Evolutionary conservation across 805 yeast species (phyloP).

Genomic region (Tetrapisispora arboricola): DNA sequence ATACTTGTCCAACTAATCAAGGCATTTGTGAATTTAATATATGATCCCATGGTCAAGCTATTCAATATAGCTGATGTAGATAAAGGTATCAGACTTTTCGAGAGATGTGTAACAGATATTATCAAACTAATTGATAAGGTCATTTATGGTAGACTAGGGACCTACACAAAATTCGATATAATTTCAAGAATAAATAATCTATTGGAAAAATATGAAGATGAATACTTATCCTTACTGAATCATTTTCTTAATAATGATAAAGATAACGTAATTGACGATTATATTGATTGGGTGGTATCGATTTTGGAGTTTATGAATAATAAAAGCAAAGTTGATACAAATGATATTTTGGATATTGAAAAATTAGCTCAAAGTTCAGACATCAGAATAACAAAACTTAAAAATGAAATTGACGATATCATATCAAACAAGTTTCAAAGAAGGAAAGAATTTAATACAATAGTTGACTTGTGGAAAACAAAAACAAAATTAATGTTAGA

Average conservation of each 20-base stretch:
- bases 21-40: constrained; percentile 60
- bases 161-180: constrained; percentile 52
- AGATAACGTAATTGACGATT: constrained; percentile 55
- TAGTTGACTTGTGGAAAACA: constrained; percentile 9
- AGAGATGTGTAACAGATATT: constrained; percentile 58
- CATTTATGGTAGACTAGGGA: constrained; percentile 30
- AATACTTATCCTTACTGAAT: constrained; percentile 65
- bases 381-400: constrained; percentile 23
- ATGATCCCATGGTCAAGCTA: constrained; percentile 61
- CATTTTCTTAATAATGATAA: constrained; percentile 69
- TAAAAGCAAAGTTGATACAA: constrained; percentile 29
- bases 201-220: constrained; percentile 60
- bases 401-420: constrained; percentile 32
- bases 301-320: constrained; percentile 53
- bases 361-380: constrained; percentile 7
- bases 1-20: constrained; percentile 66
- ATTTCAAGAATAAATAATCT: constrained; percentile 47
- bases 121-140: constrained; percentile 45
- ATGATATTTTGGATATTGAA: constrained; percentile 35
- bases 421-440: constrained; percentile 30
- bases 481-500: not conserved
- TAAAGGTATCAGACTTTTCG: constrained; percentile 51
- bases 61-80: constrained; percentile 59
- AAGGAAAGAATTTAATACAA: constrained; percentile 24
- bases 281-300: constrained; percentile 64